A percentile compares a stretch with the other conserved stretches of the same genome.
These are phyloP conservation scores for Botrytis medusae DNA, from an alignment of 2,329 filamentous ascomycete species.

Conservation along the genomic window DNA sequence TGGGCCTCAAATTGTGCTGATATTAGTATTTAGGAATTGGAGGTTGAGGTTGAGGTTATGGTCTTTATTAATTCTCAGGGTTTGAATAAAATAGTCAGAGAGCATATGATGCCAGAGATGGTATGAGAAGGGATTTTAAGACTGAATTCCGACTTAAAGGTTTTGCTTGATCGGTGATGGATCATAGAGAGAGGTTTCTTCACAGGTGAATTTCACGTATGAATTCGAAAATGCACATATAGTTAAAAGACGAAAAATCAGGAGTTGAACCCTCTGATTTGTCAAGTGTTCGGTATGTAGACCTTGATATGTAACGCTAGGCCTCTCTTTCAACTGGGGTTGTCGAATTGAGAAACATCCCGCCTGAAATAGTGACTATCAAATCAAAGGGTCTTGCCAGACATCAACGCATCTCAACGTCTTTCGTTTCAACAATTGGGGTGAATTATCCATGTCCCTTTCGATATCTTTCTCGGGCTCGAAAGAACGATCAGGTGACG, in stretches of 20 bases:
- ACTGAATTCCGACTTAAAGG: neutral
- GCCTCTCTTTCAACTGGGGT: neutral
- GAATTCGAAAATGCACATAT: neutral
- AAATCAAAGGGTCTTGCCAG: neutral
- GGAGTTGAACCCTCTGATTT: neutral
- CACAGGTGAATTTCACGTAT: neutral
- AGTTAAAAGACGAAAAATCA: neutral
- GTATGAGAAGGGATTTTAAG: neutral
- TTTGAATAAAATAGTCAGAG: neutral
- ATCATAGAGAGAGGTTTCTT: neutral
- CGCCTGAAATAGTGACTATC: neutral
- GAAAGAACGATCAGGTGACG: accelerated
- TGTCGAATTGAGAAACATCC: neutral
- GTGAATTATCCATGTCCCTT: neutral
- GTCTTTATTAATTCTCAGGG: neutral
- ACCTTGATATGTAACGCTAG: neutral
- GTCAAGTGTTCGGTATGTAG: neutral
- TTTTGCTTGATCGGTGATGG: neutral
- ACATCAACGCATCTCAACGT: neutral
- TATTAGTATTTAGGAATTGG: neutral
- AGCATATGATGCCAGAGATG: neutral
- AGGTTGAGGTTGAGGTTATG: too few relatives aligned
- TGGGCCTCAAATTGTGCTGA: neutral
- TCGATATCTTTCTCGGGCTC: neutral
- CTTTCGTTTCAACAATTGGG: neutral